phyloP scores from a whole-genome alignment of 306 rosid species.

The Abrus precatorius region DNA sequence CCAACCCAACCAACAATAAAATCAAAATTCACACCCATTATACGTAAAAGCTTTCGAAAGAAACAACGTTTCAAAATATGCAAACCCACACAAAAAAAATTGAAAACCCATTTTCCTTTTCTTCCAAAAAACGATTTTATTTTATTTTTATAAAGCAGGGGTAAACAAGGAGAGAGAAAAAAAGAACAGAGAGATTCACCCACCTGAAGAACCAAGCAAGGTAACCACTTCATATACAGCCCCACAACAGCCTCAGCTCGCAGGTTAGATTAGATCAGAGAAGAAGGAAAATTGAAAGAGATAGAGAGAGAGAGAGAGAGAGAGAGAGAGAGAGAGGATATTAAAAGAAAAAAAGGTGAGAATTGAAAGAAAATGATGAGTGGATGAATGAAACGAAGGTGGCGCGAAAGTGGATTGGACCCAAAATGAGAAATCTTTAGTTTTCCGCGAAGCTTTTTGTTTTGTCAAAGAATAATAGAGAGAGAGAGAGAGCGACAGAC shows the following conservation, averaged over 20 bases:
- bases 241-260: slow-evolving; percentile 20
- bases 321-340: not conserved
- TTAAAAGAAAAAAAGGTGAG: not conserved
- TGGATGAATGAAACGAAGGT: slow-evolving; percentile 44
- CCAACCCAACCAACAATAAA: slow-evolving; percentile 20
- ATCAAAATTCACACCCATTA: slow-evolving; percentile 19
- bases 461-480: slow-evolving; percentile 1
- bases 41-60: not conserved
- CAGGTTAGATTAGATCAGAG: slow-evolving; percentile 46
- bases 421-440: slow-evolving; percentile 38
- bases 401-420: slow-evolving; percentile 39
- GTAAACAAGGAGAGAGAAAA: not conserved
- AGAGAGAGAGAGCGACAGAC: not conserved
- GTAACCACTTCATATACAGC: not conserved
- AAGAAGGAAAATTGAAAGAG: not conserved
- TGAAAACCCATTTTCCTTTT: not conserved
- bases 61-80: not conserved
- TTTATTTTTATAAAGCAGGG: not conserved
- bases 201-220: slow-evolving; percentile 20
- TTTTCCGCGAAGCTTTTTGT: slow-evolving; percentile 39
- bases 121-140: not conserved
- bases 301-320: not conserved
- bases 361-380: not conserved
- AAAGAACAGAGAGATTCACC: slow-evolving; percentile 14
- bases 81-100: not conserved